Percentiles rank a stretch among this genome's conserved stretches.
phyloP scores from a whole-genome alignment of 306 rosid genomes.

The Medicago truncatula region MtrunA17r5.0-ANR NC_053044.1:26362501-26363000 shows the following conservation, averaged over 20 bases:
- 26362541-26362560: conserved; percentile 34
- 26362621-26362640: conserved; percentile 26
- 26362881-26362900: conserved; percentile 32
- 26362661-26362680: conserved; percentile 41
- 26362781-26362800: conserved; percentile 46
- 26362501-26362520: conserved; percentile 40
- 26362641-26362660: conserved; percentile 44
- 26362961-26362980: conserved; percentile 52
- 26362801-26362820: conserved; percentile 50
- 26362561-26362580: conserved; percentile 52
- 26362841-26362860: conserved; percentile 25
- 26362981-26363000: conserved; percentile 43
- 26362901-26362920: conserved; percentile 42
- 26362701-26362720: conserved; percentile 34
- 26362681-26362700: conserved; percentile 52
- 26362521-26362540: conserved; percentile 26
- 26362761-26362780: conserved; percentile 45
- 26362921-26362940: conserved; percentile 42
- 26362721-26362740: conserved; percentile 43
- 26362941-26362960: conserved; percentile 47
- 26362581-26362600: conserved; percentile 50
- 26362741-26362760: conserved; percentile 35
- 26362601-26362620: conserved; percentile 38
- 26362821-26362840: conserved; percentile 45
- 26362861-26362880: conserved; percentile 16